Evolutionary conservation across 441 rosid species (phyloP).

Genomic region (Eutrema salsugineum): DNA sequence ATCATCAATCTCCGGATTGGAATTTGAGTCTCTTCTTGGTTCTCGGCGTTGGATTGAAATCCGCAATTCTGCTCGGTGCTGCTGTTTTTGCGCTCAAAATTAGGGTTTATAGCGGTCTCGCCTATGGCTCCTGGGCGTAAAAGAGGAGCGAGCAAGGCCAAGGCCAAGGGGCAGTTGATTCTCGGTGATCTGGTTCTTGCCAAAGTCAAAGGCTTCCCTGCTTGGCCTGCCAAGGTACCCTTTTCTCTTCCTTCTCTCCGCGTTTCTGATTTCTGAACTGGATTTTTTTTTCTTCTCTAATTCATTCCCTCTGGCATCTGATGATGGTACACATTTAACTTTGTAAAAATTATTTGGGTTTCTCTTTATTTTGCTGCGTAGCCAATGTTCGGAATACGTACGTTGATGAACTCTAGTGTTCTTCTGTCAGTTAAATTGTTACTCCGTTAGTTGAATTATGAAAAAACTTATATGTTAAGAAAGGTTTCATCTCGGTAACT

Average conservation of each 20-base stretch:
- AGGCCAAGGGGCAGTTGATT: conserved; percentile 62
- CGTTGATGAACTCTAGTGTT: not conserved
- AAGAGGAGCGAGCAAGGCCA: conserved; percentile 79
- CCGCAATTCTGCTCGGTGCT: not conserved
- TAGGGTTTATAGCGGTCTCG: conserved; percentile 31
- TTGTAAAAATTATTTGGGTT: not conserved
- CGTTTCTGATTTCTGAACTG: not conserved
- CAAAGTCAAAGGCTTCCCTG: conserved; percentile 97
- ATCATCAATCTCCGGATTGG: not conserved
- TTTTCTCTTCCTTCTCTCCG: not conserved
- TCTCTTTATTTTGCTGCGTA: no score
- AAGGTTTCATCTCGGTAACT: not conserved
- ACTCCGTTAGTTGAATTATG: not conserved
- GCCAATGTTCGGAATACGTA: not conserved
- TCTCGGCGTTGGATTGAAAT: not conserved
- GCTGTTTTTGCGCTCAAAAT: not conserved
- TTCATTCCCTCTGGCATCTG: not conserved
- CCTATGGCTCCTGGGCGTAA: conserved; percentile 96
- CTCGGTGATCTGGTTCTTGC: conserved; percentile 98
- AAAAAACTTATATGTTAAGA: not conserved
- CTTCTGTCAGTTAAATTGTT: not conserved
- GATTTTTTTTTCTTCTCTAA: not conserved
- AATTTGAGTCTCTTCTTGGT: not conserved
- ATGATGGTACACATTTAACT: not conserved
- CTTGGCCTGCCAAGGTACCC: conserved; percentile 98